phyloP scores from a whole-genome alignment of 169 alveolate species.

The Cryptosporidium felis region DNA sequence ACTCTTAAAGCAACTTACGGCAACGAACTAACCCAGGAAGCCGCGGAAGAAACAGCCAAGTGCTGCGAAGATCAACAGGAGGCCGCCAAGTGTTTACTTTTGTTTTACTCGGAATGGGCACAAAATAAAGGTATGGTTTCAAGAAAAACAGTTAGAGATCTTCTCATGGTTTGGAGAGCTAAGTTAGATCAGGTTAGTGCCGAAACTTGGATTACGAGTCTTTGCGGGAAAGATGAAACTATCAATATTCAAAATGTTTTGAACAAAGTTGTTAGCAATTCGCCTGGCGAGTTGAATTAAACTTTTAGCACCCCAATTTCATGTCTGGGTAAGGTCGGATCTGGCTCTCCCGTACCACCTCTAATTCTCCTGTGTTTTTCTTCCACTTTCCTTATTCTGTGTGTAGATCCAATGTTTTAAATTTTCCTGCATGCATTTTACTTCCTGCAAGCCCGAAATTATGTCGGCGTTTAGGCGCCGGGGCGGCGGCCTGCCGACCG shows the following conservation, averaged over 20 bases:
- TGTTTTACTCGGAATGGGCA: conserved; percentile 54
- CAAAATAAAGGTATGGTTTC: conserved; percentile 61
- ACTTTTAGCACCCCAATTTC: too few species aligned
- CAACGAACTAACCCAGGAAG: conserved; percentile 13
- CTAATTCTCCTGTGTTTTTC: too few species aligned
- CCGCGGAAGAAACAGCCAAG: conserved; percentile 21
- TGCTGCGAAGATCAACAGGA: conserved; percentile 50
- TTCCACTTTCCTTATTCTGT: too few species aligned
- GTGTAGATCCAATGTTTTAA: too few species aligned
- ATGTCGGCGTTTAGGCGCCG: conserved; percentile 23
- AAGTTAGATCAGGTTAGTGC: conserved; percentile 61
- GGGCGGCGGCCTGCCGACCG: too few species aligned
- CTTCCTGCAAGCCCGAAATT: neutral
- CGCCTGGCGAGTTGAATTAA: neutral
- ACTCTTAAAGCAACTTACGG: conserved; percentile 66
- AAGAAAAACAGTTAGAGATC: conserved; percentile 40
- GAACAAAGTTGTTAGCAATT: conserved; percentile 12
- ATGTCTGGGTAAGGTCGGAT: too few species aligned
- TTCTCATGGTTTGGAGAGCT: conserved; percentile 69
- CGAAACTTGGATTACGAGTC: conserved; percentile 67
- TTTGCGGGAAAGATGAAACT: conserved; percentile 57
- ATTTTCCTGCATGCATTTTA: too few species aligned
- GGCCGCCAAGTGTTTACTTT: conserved; percentile 27
- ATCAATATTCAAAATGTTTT: conserved; percentile 38
- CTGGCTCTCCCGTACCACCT: too few species aligned